Percentiles rank a stretch among this genome's conserved stretches.
phyloP scores from a whole-genome alignment of 495 filamentous ascomycete species.

The Choiromyces venosus region DNA sequence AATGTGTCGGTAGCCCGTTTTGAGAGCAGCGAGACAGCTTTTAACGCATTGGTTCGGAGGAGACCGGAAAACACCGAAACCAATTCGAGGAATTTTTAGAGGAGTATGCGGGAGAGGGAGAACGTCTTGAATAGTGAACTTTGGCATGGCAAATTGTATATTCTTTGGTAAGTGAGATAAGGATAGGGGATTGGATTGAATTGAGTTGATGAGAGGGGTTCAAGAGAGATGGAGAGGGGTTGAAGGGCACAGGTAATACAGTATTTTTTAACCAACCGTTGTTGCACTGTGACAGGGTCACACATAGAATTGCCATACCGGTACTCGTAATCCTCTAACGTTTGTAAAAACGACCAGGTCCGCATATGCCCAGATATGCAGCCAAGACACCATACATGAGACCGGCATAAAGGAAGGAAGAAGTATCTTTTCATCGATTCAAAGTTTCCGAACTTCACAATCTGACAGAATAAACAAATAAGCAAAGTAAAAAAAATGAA shows the following conservation, averaged over 20 bases:
- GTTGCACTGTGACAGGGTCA: too few species aligned
- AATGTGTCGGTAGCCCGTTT: conserved; percentile 64
- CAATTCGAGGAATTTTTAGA: conserved; percentile 59
- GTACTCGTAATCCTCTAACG: too few species aligned
- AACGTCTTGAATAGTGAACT: conserved; percentile 50
- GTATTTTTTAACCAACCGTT: too few species aligned
- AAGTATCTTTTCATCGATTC: too few species aligned
- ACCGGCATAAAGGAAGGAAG: too few species aligned
- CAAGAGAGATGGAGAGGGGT: neutral
- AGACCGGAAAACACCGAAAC: conserved; percentile 68
- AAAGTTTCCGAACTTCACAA: too few species aligned
- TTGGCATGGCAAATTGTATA: conserved; percentile 23
- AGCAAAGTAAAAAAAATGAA: too few species aligned
- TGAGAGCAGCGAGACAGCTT: conserved; percentile 58
- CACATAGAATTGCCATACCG: too few species aligned
- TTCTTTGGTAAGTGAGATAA: conserved; percentile 8
- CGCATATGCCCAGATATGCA: too few species aligned
- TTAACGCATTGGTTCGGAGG: conserved; percentile 49
- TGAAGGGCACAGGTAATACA: neutral
- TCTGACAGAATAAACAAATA: too few species aligned
- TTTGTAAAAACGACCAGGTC: too few species aligned
- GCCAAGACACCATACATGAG: too few species aligned
- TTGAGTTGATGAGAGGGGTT: neutral
- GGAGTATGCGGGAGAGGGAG: conserved; percentile 54
- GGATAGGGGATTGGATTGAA: neutral